A percentile compares a stretch with the other conserved stretches of the same genome.
These are phyloP conservation scores for Nemania sp. DNA, from an alignment of 2,329 filamentous ascomycete genomes.

Conservation along the genomic window DNA sequence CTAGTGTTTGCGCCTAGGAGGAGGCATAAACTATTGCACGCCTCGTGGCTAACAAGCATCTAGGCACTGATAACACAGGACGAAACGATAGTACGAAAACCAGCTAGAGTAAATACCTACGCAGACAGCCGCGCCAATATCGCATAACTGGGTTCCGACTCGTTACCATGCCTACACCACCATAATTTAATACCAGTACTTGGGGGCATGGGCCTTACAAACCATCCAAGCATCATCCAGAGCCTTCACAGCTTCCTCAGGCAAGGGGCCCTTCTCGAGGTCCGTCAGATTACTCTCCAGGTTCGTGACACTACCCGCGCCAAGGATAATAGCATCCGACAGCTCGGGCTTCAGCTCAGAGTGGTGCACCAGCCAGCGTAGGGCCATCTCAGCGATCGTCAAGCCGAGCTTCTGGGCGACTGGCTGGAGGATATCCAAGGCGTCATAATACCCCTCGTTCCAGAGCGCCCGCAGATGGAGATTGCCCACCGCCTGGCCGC, in stretches of 20 bases:
- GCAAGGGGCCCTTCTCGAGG: slow-evolving; percentile 56
- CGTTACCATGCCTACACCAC: not conserved
- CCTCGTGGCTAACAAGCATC: too few species aligned
- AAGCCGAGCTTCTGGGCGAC: slow-evolving; percentile 53
- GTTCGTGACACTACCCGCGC: slow-evolving; percentile 52
- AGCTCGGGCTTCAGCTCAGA: slow-evolving; percentile 47
- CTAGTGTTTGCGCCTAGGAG: too few species aligned
- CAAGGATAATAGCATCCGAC: slow-evolving; percentile 55
- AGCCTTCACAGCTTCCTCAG: slow-evolving; percentile 39
- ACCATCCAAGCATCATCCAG: slow-evolving; percentile 30
- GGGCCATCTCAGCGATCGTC: slow-evolving; percentile 54
- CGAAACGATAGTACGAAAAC: too few species aligned
- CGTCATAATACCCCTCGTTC: slow-evolving; percentile 33
- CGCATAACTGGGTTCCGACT: not conserved
- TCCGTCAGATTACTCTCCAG: slow-evolving; percentile 52
- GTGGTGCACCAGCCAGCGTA: slow-evolving; percentile 57
- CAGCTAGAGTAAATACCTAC: too few species aligned
- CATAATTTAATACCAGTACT: slow-evolving; percentile 16
- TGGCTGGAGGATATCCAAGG: slow-evolving; percentile 43
- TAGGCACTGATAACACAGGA: too few species aligned
- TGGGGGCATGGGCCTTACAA: slow-evolving; percentile 15
- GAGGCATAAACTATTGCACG: too few species aligned
- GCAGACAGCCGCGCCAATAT: too few species aligned
- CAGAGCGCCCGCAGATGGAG: slow-evolving; percentile 22
- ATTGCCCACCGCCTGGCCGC: slow-evolving; percentile 15